These are phyloP conservation scores for Hanseniaspora nectarophila DNA, from an alignment of 805 yeast genomes.

Conservation along the genomic window DNA sequence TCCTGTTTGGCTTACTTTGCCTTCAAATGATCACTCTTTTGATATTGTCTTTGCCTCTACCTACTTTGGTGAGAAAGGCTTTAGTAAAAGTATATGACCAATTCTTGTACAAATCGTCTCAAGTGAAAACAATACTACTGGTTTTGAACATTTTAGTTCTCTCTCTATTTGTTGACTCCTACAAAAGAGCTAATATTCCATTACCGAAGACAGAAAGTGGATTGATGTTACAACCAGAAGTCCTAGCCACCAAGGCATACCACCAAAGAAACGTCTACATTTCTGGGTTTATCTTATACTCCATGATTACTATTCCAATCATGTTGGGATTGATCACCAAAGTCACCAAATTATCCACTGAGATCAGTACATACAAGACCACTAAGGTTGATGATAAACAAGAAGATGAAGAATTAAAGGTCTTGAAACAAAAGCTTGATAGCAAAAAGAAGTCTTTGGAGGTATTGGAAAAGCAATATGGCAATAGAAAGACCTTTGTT, in stretches of 20 bases:
- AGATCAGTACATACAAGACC: constrained; percentile 23
- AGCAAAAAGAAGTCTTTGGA: constrained; percentile 28
- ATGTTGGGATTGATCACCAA: constrained; percentile 42
- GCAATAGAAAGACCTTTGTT: constrained; percentile 27
- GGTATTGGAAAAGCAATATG: constrained; percentile 40
- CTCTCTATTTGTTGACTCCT: constrained; percentile 44
- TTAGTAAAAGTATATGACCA: constrained; percentile 31
- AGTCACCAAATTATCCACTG: constrained; percentile 35
- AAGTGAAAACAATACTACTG: constrained; percentile 35
- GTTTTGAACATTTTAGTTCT: constrained; percentile 36
- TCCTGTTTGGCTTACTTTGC: constrained; percentile 38
- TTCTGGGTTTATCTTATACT: constrained; percentile 50
- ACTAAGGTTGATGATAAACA: constrained; percentile 19
- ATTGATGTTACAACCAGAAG: constrained; percentile 33
- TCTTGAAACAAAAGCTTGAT: constrained; percentile 32
- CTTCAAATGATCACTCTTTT: constrained; percentile 41
- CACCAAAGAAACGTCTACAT: constrained; percentile 53
- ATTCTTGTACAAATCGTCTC: constrained; percentile 27
- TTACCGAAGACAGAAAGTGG: constrained; percentile 20
- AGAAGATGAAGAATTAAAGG: constrained; percentile 27
- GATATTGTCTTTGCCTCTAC: constrained; percentile 44
- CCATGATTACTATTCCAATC: constrained; percentile 43
- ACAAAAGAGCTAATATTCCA: constrained; percentile 33
- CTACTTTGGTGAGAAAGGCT: constrained; percentile 36
- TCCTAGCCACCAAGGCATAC: constrained; percentile 48